Conservation (phyloP, 371 early-diverging fungal genomes). For the Circinella minor region DNA sequence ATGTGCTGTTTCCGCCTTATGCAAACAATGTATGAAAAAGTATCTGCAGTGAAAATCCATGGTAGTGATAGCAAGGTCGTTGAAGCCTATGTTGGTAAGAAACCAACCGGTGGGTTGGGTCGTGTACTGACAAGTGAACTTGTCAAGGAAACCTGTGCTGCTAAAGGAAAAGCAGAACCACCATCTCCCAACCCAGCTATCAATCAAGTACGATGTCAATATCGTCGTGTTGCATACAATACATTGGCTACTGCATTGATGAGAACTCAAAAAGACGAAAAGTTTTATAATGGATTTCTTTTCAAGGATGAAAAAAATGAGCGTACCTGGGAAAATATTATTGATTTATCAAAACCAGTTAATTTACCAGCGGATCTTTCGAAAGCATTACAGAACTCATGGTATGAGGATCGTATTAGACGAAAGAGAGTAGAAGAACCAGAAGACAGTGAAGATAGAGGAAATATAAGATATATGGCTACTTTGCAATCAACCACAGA, state of each 20-base stretch:
- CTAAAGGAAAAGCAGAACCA: not conserved
- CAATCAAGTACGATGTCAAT: constrained; percentile 26
- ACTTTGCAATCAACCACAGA: constrained; percentile 36
- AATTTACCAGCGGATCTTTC: constrained; percentile 13
- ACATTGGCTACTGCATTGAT: constrained; percentile 59
- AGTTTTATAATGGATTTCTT: constrained; percentile 51
- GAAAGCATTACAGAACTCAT: constrained; percentile 7
- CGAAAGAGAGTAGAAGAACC: not conserved
- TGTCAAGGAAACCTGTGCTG: not conserved
- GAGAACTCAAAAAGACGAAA: constrained; percentile 54
- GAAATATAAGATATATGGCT: constrained; percentile 23
- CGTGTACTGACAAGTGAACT: constrained; percentile 2
- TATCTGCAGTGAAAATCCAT: constrained; percentile 35
- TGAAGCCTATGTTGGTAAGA: not conserved
- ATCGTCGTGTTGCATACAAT: constrained; percentile 68
- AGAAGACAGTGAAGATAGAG: not conserved
- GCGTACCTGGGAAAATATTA: constrained; percentile 56
- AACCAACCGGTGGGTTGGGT: not conserved
- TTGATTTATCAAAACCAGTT: constrained; percentile 37
- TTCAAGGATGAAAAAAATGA: constrained; percentile 46
- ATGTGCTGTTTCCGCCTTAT: constrained; percentile 51
- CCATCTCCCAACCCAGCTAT: not conserved
- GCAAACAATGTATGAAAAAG: constrained; percentile 38
- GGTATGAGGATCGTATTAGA: constrained; percentile 30
- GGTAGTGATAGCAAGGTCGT: not conserved